A percentile compares a stretch with the other conserved stretches of the same genome.
These are phyloP conservation scores for Caloboletus inedulis DNA, from an alignment of 1,284 basidiomycete genomes.

Conservation along the genomic window DNA sequence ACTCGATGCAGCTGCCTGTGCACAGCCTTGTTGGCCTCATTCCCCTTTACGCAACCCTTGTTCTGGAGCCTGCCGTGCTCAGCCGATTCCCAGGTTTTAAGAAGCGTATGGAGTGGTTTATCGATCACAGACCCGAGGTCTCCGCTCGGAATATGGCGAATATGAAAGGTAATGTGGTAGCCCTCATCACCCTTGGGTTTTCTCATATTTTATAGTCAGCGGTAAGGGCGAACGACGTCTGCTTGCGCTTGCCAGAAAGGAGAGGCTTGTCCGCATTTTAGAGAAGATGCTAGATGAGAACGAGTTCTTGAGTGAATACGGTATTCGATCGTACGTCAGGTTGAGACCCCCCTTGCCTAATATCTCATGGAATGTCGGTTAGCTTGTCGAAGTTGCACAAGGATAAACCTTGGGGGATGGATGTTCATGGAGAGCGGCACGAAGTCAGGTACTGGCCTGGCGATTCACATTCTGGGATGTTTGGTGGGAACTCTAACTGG, in stretches of 20 bases:
- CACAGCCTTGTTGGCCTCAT: conserved; percentile 94
- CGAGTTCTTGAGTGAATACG: conserved; percentile 94
- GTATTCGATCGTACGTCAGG: conserved; percentile 77
- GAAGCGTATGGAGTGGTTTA: conserved; percentile 98
- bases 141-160: conserved; percentile 94
- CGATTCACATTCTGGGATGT: conserved; percentile 96
- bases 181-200: neutral
- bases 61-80: conserved; percentile 85
- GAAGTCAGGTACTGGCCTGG: conserved; percentile 98
- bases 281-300: conserved; percentile 97
- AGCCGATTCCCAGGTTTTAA: conserved; percentile 96
- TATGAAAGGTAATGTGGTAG: conserved; percentile 67
- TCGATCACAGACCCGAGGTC: conserved; percentile 87
- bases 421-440: conserved; percentile 89
- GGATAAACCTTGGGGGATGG: conserved; percentile 91
- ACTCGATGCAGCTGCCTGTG: conserved; percentile 87
- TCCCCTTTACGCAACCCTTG: conserved; percentile 91
- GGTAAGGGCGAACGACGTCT: conserved; percentile 87
- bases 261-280: conserved; percentile 82
- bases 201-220: conserved; percentile 43
- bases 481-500: conserved; percentile 98
- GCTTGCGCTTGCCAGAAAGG: conserved; percentile 89
- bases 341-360: neutral
- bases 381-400: conserved; percentile 88
- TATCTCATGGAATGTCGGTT: conserved; percentile 4